Conservation (phyloP, 176 grass and related monocot species). For the maize (Zea mays) region DNA sequence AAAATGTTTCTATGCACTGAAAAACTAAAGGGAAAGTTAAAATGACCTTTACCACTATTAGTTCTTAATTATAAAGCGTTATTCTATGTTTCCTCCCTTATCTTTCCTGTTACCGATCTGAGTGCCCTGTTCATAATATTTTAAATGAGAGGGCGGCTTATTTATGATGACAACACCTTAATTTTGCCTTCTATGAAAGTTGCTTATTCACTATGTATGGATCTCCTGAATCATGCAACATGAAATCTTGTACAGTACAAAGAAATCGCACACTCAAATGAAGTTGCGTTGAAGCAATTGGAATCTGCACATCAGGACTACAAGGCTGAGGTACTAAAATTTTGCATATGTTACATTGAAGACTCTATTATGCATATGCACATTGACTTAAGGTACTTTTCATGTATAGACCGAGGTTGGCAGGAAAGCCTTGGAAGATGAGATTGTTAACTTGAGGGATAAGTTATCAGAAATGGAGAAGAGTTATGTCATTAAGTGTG, state of each 20-base stretch:
- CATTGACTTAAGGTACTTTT: constrained; percentile 26
- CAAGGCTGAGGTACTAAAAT: constrained; percentile 72
- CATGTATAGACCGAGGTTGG: constrained; percentile 62
- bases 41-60: not conserved
- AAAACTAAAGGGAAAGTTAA: not conserved
- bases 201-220: constrained; percentile 26
- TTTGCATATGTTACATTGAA: constrained; percentile 27
- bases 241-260: constrained; percentile 74
- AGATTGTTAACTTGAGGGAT: constrained; percentile 69
- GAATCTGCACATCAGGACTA: constrained; percentile 75
- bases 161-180: not conserved
- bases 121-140: not conserved
- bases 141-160: not conserved
- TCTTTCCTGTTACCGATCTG: not conserved
- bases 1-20: not conserved
- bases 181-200: constrained; percentile 14
- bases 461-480: constrained; percentile 81
- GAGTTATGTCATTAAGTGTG: constrained; percentile 71
- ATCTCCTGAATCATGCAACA: constrained; percentile 31
- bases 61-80: not conserved
- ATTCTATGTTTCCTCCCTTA: not conserved
- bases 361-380: not conserved
- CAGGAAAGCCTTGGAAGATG: constrained; percentile 70
- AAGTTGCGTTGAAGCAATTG: constrained; percentile 89
- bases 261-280: constrained; percentile 91